These are phyloP conservation scores for Nakaseomyces nivariensis DNA, from an alignment of 1,139 yeast genomes.

Conservation along the genomic window DNA sequence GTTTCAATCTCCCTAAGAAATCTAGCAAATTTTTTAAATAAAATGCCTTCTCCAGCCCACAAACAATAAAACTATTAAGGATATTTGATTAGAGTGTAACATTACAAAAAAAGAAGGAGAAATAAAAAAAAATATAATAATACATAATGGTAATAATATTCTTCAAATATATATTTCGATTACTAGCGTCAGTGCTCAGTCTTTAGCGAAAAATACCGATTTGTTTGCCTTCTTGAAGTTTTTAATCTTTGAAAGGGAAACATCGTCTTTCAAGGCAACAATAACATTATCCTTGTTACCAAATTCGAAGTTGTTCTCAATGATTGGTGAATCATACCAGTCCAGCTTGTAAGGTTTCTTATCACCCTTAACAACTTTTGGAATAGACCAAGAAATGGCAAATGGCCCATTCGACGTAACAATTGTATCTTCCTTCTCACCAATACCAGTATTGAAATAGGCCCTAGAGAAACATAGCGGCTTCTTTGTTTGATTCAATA, in stretches of 20 bases:
- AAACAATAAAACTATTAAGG: too few relatives aligned
- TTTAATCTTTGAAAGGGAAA: constrained; percentile 48
- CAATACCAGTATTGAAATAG: constrained; percentile 60
- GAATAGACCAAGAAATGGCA: constrained; percentile 72
- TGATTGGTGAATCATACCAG: constrained; percentile 50
- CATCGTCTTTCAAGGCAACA: constrained; percentile 62
- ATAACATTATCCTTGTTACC: constrained; percentile 64
- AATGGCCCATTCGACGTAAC: constrained; percentile 74
- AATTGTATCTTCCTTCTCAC: constrained; percentile 56
- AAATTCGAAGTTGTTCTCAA: constrained; percentile 71
- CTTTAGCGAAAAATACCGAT: constrained; percentile 19
- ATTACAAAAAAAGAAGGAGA: constrained; percentile 8
- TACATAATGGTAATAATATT: not conserved
- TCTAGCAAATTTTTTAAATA: constrained; percentile 3
- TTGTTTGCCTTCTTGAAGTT: constrained; percentile 50
- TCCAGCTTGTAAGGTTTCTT: constrained; percentile 53
- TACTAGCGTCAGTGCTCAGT: too few relatives aligned
- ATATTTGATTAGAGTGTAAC: too few relatives aligned
- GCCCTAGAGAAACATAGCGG: constrained; percentile 60
- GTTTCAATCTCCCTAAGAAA: constrained; percentile 36
- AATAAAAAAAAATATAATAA: not conserved
- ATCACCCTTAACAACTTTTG: constrained; percentile 45
- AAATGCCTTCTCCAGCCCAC: constrained; percentile 1
- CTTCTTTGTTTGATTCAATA: constrained; percentile 43
- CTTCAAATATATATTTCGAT: too few relatives aligned